Percentiles rank a stretch among this genome's conserved stretches.
Conservation (phyloP, 306 rosid genomes). For the Fragaria iinumae region DNA sequence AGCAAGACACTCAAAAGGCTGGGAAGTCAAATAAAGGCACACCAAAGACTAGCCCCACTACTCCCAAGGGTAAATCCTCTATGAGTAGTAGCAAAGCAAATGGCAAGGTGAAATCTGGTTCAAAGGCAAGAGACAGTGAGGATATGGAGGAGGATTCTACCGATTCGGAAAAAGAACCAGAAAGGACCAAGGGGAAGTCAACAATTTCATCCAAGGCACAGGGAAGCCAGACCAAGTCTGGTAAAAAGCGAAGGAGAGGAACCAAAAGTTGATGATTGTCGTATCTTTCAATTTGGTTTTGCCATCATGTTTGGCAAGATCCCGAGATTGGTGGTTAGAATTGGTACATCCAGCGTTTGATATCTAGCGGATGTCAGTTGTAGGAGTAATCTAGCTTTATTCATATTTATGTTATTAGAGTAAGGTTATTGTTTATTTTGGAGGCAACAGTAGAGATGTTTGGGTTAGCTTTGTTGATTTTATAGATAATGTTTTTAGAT, state of each 20-base stretch:
- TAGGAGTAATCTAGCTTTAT: slow-evolving; percentile 7
- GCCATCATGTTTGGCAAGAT: slow-evolving; percentile 34
- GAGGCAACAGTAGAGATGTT: slow-evolving; percentile 9
- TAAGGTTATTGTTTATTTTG: neutral
- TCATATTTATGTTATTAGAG: neutral
- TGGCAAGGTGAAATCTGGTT: slow-evolving; percentile 50
- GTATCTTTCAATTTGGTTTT: slow-evolving; percentile 28
- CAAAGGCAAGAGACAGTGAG: slow-evolving; percentile 45
- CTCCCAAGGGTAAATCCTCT: slow-evolving; percentile 53
- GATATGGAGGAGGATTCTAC: slow-evolving; percentile 17
- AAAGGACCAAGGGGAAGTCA: slow-evolving; percentile 50
- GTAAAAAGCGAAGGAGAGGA: slow-evolving; percentile 72
- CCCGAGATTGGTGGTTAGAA: slow-evolving; percentile 37
- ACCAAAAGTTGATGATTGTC: slow-evolving; percentile 28
- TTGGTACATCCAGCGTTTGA: slow-evolving; percentile 31
- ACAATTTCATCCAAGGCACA: slow-evolving; percentile 46
- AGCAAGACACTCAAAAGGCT: slow-evolving; percentile 48
- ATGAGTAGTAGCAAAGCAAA: slow-evolving; percentile 51
- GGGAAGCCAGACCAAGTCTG: slow-evolving; percentile 51
- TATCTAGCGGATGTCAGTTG: slow-evolving; percentile 36
- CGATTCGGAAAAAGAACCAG: slow-evolving; percentile 36
- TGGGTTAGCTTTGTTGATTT: neutral
- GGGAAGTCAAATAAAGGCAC: slow-evolving; percentile 59
- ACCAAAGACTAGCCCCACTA: slow-evolving; percentile 35
- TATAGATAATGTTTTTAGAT: neutral